Percentiles rank a stretch among this genome's conserved stretches.
Evolutionary conservation across 345 rosid genomes (phyloP).

Genomic region (Mercurialis annua): DNA sequence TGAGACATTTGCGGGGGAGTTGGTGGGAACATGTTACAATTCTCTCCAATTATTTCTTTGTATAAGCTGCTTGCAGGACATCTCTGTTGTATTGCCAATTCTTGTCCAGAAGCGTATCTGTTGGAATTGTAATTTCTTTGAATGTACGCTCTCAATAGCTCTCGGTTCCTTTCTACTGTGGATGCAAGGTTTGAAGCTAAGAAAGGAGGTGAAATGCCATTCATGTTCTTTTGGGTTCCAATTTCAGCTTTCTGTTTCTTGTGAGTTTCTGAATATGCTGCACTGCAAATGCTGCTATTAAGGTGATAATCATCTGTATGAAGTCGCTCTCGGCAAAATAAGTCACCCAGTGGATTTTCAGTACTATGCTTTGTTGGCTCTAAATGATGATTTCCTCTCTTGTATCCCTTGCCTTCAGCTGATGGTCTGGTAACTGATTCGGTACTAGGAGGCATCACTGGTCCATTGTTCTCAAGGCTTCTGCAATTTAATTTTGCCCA

Average conservation of each 20-base stretch:
- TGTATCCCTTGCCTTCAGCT: conserved; percentile 38
- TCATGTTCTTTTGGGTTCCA: conserved; percentile 19
- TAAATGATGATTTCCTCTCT: conserved; percentile 39
- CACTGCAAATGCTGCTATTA: conserved; percentile 21
- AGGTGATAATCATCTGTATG: conserved; percentile 23
- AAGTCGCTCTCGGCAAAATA: conserved; percentile 23
- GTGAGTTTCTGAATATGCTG: conserved; percentile 20
- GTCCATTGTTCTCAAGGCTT: conserved; percentile 29
- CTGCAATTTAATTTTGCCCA: conserved; percentile 19
- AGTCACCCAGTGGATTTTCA: conserved; percentile 18
- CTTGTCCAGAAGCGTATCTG: conserved; percentile 9
- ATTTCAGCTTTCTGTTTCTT: conserved; percentile 46
- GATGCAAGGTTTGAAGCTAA: conserved; percentile 23
- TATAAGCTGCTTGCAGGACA: conserved; percentile 5
- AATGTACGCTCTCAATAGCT: conserved; percentile 9
- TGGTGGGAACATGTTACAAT: conserved; percentile 24
- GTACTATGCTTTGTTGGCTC: conserved; percentile 30
- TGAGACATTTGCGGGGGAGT: conserved; percentile 33
- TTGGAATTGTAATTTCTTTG: conserved; percentile 8
- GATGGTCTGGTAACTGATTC: conserved; percentile 28
- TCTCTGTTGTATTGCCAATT: conserved; percentile 22
- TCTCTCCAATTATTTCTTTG: conserved; percentile 21
- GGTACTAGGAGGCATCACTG: conserved; percentile 19
- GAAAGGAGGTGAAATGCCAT: conserved; percentile 24
- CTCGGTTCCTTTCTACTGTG: conserved; percentile 17